phyloP scores from a whole-genome alignment of 352 stramenopile species.

The Thraustotheca clavata region DNA sequence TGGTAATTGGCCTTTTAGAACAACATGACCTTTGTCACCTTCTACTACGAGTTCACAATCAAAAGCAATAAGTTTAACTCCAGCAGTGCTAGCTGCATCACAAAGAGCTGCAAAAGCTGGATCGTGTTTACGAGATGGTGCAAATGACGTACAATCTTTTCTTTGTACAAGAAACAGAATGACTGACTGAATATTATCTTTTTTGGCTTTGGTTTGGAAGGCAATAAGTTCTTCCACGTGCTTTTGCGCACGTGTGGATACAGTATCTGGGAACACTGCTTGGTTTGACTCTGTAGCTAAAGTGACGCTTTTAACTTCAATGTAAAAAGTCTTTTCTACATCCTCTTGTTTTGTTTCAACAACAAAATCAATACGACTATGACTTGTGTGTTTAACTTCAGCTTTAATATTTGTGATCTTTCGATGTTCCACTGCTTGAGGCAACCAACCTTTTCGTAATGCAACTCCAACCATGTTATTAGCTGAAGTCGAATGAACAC shows the following conservation, averaged over 20 bases:
- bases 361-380: conserved; percentile 79
- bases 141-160: conserved; percentile 61
- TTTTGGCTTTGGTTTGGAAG: conserved; percentile 18
- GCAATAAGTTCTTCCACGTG: conserved; percentile 59
- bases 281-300: conserved; percentile 27
- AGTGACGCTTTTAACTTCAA: conserved; percentile 82
- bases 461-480: conserved; percentile 75
- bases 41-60: conserved; percentile 36
- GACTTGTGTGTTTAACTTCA: conserved; percentile 72
- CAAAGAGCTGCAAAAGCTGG: conserved; percentile 59
- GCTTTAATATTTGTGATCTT: conserved; percentile 30
- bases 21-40: neutral
- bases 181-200: conserved; percentile 26
- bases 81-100: conserved; percentile 29
- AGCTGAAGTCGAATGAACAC: conserved; percentile 62
- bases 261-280: conserved; percentile 64
- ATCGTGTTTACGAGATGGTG: conserved; percentile 55
- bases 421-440: conserved; percentile 43
- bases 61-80: conserved; percentile 62
- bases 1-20: neutral
- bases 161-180: conserved; percentile 77
- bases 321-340: conserved; percentile 49
- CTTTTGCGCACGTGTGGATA: conserved; percentile 64
- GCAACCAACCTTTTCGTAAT: conserved; percentile 46
- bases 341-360: conserved; percentile 36